Percentiles rank a stretch among this genome's conserved stretches.
Evolutionary conservation across 306 rosid genomes (phyloP).

Genomic region (Gleditsia sinensis): DNA sequence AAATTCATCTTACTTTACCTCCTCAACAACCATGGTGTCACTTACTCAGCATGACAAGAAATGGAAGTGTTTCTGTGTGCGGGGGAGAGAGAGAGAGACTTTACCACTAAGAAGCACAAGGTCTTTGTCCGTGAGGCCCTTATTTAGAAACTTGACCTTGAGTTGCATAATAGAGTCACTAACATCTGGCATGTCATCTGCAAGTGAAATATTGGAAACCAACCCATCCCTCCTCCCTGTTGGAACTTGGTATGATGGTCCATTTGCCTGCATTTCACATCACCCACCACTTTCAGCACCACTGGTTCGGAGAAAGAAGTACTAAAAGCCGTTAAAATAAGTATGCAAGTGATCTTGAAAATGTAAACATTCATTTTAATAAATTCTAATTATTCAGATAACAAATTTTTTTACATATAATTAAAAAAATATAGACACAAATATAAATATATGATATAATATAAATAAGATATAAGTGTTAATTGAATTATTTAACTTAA

Average conservation of each 20-base stretch:
- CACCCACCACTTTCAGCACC: too few relatives aligned
- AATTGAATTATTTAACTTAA: too few relatives aligned
- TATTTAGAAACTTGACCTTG: slow-evolving; percentile 55
- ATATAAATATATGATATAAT: too few relatives aligned
- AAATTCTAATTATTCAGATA: too few relatives aligned
- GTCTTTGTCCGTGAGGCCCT: slow-evolving; percentile 75
- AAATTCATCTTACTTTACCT: slow-evolving; percentile 38
- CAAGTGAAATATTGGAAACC: slow-evolving; percentile 57
- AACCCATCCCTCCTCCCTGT: slow-evolving; percentile 84
- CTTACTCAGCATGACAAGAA: slow-evolving; percentile 51
- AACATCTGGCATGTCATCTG: slow-evolving; percentile 79
- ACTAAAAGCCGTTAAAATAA: too few relatives aligned
- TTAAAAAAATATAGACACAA: too few relatives aligned
- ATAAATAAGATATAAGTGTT: too few relatives aligned
- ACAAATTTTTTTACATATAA: too few relatives aligned
- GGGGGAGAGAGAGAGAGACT: slow-evolving; percentile 30
- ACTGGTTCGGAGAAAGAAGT: too few relatives aligned
- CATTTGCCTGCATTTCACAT: slow-evolving; percentile 49
- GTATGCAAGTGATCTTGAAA: too few relatives aligned
- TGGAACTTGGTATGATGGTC: slow-evolving; percentile 70
- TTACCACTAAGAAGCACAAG: slow-evolving; percentile 83
- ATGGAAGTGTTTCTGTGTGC: slow-evolving; percentile 4
- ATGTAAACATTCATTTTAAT: too few relatives aligned
- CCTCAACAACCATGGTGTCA: slow-evolving; percentile 64
- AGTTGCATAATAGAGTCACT: slow-evolving; percentile 64